A percentile compares a stretch with the other conserved stretches of the same genome.
phyloP scores from a whole-genome alignment of 2,329 filamentous ascomycete genomes.

The Sordariomycetes sp. region DNA sequence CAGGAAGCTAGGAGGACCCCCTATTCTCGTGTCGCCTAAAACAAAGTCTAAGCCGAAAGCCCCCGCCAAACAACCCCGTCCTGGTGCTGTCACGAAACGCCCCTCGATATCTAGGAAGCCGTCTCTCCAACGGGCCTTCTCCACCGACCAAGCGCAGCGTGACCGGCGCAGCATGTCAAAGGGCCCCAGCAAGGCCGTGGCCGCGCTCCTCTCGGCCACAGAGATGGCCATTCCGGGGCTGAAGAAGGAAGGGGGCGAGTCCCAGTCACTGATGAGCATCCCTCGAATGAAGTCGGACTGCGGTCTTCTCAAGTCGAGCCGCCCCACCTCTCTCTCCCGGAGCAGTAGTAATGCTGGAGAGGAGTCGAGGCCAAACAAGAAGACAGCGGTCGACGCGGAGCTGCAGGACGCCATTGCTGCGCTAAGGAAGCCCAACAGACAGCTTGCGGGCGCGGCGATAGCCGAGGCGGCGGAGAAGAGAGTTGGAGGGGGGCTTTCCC shows the following conservation, averaged over 20 bases:
- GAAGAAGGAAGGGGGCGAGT: conserved; percentile 60
- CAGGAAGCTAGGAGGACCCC: conserved; percentile 65
- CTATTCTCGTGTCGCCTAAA: conserved; percentile 42
- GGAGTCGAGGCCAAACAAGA: conserved; percentile 51
- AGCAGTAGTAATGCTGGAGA: conserved; percentile 38
- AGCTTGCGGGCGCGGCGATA: conserved; percentile 55
- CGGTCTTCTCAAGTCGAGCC: conserved; percentile 18
- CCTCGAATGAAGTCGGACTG: conserved; percentile 27
- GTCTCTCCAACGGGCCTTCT: conserved; percentile 52
- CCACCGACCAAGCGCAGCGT: conserved; percentile 38
- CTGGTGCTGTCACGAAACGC: conserved; percentile 41
- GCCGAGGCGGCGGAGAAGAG: conserved; percentile 58
- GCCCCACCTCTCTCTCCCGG: conserved; percentile 25
- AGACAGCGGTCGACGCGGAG: conserved; percentile 58
- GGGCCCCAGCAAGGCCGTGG: conserved; percentile 47
- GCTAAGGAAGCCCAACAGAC: conserved; percentile 65
- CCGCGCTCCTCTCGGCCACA: conserved; percentile 58
- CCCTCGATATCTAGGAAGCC: conserved; percentile 26
- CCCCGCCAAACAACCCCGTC: conserved; percentile 31
- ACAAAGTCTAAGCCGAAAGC: conserved; percentile 30
- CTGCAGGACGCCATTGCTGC: conserved; percentile 63
- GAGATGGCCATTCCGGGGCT: conserved; percentile 48
- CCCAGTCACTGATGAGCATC: conserved; percentile 36
- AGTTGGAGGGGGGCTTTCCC: conserved; percentile 31
- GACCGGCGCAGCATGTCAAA: conserved; percentile 41